Conservation (phyloP, 441 rosid genomes). For the Geranium incanum region DNA sequence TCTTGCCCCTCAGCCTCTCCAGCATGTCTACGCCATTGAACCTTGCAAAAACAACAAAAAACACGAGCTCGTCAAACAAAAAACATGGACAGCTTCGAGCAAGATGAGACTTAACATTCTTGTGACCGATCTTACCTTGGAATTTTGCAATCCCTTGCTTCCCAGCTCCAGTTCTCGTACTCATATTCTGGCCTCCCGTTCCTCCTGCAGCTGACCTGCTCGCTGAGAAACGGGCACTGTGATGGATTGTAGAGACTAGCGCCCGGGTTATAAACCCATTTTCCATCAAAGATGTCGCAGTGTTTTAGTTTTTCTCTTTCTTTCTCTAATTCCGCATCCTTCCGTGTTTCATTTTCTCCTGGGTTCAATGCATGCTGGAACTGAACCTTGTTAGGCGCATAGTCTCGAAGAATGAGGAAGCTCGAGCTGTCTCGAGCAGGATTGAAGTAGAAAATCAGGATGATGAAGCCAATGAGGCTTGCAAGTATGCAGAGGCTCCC, state of each 20-base stretch:
- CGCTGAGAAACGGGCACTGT: slow-evolving; percentile 43
- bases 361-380: neutral
- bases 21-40: slow-evolving; percentile 36
- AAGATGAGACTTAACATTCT: neutral
- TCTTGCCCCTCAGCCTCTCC: slow-evolving; percentile 35
- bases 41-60: slow-evolving; percentile 16
- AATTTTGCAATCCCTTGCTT: slow-evolving; percentile 34
- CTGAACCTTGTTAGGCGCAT: neutral
- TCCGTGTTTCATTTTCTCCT: neutral
- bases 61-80: neutral
- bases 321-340: neutral
- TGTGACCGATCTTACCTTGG: slow-evolving; percentile 27
- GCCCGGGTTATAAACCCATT: slow-evolving; percentile 41
- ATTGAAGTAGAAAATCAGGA: slow-evolving; percentile 21
- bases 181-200: slow-evolving; percentile 40
- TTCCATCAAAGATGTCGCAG: slow-evolving; percentile 40
- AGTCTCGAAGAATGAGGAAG: slow-evolving; percentile 11
- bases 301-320: slow-evolving; percentile 5
- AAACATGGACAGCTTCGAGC: neutral
- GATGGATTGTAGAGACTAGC: slow-evolving; percentile 25
- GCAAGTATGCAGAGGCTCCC: slow-evolving; percentile 30
- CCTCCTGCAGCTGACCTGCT: slow-evolving; percentile 39
- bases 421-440: slow-evolving; percentile 1
- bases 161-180: slow-evolving; percentile 53
- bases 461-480: slow-evolving; percentile 24